Evolutionary conservation across 768 basidiomycete genomes (phyloP), one percentile per base, ranked within the genome.

Genomic region (Xerocomus potaroensis): DNA sequence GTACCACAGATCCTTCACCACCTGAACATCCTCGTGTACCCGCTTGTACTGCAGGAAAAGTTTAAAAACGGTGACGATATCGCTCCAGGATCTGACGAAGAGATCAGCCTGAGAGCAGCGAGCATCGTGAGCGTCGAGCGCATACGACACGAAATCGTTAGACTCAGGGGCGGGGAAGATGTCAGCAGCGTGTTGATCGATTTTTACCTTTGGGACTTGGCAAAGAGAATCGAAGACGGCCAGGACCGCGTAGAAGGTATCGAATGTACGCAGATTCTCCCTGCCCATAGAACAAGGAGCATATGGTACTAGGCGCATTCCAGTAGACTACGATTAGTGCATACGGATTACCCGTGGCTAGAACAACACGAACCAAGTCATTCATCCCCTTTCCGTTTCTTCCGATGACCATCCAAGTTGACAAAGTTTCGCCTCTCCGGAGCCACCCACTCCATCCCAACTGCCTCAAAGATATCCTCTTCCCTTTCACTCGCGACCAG

Each of bases 1-100:
- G 87, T 95, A 5, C 91, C 91, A 2, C 92, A 94, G 61, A 88
- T 94, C 47, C 69, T 95, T 23, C 87, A 94, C 66, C 90, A 91
- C 59, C 74, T 94, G 7, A 72, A 76, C 31, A 83, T 93, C 53
- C 71, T 94, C 35, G 66, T 74, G 2, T 94, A 94, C 67, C 81
- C 89, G 0, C 66, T 76, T 0, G 62, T 74, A 6, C 75, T 95
- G 45, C 58, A 77, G n/a, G 62, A 65, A 15, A 68, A 72, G 31
- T 74, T 93, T 32, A 59, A 59, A 3, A 55, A 71, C 3, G 73
- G 76, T 7, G 63, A 66, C 7, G 49, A 66, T 31, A 57, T 94
- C 15, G 59, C 67, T 1, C 69, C 74, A 0, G 89, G 87, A 1
- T 81, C 75, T 1, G 68, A 66, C 24, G 83, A 89, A 50, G 91